Conservation (phyloP, 2,329 filamentous ascomycete genomes). For the Madurella fahalii region DNA sequence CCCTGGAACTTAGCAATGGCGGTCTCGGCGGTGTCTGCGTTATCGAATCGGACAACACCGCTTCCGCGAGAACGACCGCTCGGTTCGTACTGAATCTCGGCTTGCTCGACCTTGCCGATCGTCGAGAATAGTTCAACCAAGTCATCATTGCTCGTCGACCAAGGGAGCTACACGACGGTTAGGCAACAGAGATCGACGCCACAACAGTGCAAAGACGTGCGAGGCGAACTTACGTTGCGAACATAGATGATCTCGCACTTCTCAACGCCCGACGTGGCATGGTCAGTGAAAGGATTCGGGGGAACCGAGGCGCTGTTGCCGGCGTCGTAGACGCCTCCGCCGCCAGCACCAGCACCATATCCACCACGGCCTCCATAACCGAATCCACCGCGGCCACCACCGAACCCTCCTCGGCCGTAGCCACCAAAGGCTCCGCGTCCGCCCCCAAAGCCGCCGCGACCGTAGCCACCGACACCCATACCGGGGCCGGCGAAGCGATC, state of each 20-base stretch:
- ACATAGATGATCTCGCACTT: slow-evolving; percentile 85
- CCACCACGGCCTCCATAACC: slow-evolving; percentile 44
- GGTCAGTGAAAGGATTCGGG: slow-evolving; percentile 92
- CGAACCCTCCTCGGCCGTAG: slow-evolving; percentile 41
- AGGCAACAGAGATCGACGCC: slow-evolving; percentile 22
- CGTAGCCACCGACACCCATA: slow-evolving; percentile 47
- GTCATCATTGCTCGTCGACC: slow-evolving; percentile 98
- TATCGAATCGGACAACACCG: slow-evolving; percentile 93
- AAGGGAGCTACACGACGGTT: slow-evolving; percentile 65
- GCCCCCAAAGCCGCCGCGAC: slow-evolving; percentile 51
- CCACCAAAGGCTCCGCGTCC: slow-evolving; percentile 57
- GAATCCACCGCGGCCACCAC: slow-evolving; percentile 45
- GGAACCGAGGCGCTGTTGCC: slow-evolving; percentile 47
- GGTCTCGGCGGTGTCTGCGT: slow-evolving; percentile 77
- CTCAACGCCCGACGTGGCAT: slow-evolving; percentile 81
- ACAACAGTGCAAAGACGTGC: neutral
- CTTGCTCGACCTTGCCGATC: slow-evolving; percentile 95
- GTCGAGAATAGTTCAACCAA: slow-evolving; percentile 94
- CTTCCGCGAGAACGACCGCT: slow-evolving; percentile 93
- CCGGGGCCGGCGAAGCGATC: slow-evolving; percentile 77
- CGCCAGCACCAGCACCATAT: slow-evolving; percentile 41
- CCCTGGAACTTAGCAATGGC: slow-evolving; percentile 96
- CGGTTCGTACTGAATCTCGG: slow-evolving; percentile 98
- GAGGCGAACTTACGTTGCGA: slow-evolving; percentile 72
- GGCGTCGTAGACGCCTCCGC: slow-evolving; percentile 45